Conservation (phyloP, 192 early-diverging fungal species). For the Dispira simplex region DNA sequence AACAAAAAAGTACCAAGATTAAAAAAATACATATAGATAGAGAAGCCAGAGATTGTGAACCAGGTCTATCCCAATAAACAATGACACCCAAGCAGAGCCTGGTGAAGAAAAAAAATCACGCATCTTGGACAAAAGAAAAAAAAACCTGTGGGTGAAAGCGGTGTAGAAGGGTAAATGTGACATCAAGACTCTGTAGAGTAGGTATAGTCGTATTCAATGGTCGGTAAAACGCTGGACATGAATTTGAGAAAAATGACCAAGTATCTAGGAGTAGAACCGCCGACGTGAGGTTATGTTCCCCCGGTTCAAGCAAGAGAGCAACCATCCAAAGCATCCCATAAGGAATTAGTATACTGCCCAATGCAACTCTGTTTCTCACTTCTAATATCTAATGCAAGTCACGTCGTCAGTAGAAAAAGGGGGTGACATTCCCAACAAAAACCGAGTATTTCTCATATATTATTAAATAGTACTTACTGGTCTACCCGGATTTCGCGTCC, state of each 20-base stretch:
- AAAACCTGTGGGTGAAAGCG: neutral
- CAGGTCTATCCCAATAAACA: too few relatives aligned
- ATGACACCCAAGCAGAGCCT: neutral
- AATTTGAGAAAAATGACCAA: conserved; percentile 95
- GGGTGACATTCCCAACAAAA: too few relatives aligned
- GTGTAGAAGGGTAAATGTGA: neutral
- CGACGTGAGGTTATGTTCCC: too few relatives aligned
- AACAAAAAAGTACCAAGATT: neutral
- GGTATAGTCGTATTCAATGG: conserved; percentile 97
- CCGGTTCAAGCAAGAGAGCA: too few relatives aligned
- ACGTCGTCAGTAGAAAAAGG: too few relatives aligned
- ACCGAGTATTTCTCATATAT: too few relatives aligned
- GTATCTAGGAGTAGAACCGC: conserved; percentile 27
- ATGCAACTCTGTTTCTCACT: too few relatives aligned
- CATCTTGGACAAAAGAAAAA: neutral
- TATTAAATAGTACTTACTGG: conserved; percentile 37
- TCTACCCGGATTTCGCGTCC: conserved; percentile 74
- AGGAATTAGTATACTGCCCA: too few relatives aligned
- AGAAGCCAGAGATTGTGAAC: too few relatives aligned
- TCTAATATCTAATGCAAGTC: too few relatives aligned
- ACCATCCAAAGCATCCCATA: too few relatives aligned
- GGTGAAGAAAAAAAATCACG: neutral
- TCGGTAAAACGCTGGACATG: conserved; percentile 90
- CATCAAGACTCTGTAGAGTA: conserved; percentile 47
- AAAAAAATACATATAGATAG: neutral